Base-by-base conservation (phyloP, 2,329 filamentous ascomycete genomes). In the Aspergillus proliferans region DNA sequence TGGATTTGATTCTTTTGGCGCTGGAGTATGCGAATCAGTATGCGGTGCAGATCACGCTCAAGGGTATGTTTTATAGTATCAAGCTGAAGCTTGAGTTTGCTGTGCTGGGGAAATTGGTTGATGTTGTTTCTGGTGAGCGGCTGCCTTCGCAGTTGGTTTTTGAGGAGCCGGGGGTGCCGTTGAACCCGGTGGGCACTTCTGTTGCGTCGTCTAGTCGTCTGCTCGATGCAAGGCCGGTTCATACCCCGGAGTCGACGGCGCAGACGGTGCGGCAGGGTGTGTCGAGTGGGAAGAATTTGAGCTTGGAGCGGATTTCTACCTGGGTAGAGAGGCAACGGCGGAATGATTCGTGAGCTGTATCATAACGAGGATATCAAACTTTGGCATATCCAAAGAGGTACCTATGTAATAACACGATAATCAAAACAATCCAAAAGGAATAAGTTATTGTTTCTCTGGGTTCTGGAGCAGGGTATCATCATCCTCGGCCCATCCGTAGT, bases 61-160 rank as follows among this genome's bases (percentile, higher is more conserved):
- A 74, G 55, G 66, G 67, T 10, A 69, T 71, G 42, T 49, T 68
- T 12, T 67, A 68, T 52, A 67, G 64, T 54, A 50, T 68, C 19
- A 68, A 68, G 36, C 67, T 79, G 38, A 78, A 79, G 51, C 70
- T 80, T n/a, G 80, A 83, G 61, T 75, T 76, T 52, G 74, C 77
- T 14, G 74, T 83, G 38, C 66, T 83, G 8, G 69, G 78, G 24
- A 67, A 69, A 33, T 59, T 76, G 3, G 70, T 76, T 14, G 63
- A 69, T 49, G 58, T 67, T n/a, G 64, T 69, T 12, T 65, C 68
- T 36, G 59, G 58, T 0, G 60, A 60, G 4, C 51, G 58, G 40
- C 57, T 57, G 33, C 58, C 60, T 1, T 50, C 10, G 18, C 38
- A 12, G 10, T 40, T 40, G 18, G 5, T 21, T 19, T 19, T 40